A percentile compares a stretch with the other conserved stretches of the same genome.
Conservation (phyloP, 768 basidiomycete genomes). For the Suillus brevipes region DNA sequence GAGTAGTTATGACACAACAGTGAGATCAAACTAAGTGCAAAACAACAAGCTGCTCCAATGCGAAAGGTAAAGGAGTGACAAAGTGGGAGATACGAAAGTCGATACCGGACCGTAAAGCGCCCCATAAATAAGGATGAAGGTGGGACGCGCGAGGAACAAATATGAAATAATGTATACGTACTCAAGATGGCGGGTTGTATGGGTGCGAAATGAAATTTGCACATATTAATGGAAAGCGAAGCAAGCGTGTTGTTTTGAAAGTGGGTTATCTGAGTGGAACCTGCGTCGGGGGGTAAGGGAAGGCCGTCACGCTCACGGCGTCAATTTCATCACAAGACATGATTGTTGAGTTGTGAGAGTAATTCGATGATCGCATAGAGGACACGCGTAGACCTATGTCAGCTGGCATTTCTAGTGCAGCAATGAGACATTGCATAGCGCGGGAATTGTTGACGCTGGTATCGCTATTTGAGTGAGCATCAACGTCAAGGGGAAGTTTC, state of each 20-base stretch:
- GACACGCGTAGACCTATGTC: conserved; percentile 53
- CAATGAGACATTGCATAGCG: conserved; percentile 65
- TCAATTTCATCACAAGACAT: conserved; percentile 25
- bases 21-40: conserved; percentile 10
- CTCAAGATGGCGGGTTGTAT: conserved; percentile 13
- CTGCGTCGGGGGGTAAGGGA: conserved; percentile 32
- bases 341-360: conserved; percentile 30
- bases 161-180: conserved; percentile 16
- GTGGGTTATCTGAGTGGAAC: conserved; percentile 12
- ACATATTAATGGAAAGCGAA: background rate
- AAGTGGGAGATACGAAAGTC: conserved; percentile 6
- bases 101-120: conserved; percentile 8
- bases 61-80: conserved; percentile 8
- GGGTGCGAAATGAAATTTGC: conserved; percentile 4
- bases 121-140: background rate
- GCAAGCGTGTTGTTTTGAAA: background rate
- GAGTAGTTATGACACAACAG: conserved; percentile 9
- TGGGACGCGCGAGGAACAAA: background rate
- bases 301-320: conserved; percentile 26
- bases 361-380: conserved; percentile 56
- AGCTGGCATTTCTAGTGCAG: conserved; percentile 56
- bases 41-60: conserved; percentile 10
- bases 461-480: conserved; percentile 16
- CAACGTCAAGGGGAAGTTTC: conserved; percentile 28
- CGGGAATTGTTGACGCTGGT: conserved; percentile 45